A percentile compares a stretch with the other conserved stretches of the same genome.
Evolutionary conservation across 495 filamentous ascomycete species (phyloP).

Genomic region (Physcia stellaris): DNA sequence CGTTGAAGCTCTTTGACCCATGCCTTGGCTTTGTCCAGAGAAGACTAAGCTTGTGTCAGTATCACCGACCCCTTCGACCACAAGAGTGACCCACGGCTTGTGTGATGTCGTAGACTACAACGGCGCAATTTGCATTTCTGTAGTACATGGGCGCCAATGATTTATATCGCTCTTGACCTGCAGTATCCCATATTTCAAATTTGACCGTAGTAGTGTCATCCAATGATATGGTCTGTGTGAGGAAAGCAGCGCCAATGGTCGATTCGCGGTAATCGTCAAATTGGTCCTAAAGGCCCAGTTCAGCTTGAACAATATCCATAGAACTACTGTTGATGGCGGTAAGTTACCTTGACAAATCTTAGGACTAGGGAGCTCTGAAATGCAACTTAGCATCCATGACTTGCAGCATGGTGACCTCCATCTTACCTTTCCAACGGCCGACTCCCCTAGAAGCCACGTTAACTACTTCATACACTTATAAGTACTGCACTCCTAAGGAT

Average conservation of each 20-base stretch:
- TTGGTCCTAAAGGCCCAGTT: conserved; percentile 60
- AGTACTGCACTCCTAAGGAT: conserved; percentile 2
- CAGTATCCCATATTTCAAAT: conserved; percentile 99
- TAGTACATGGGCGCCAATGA: conserved; percentile 99
- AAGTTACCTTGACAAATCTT: conserved; percentile 85
- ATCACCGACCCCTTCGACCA: neutral
- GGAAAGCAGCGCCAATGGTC: conserved; percentile 96
- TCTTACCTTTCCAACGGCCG: conserved; percentile 89
- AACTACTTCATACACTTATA: conserved; percentile 23
- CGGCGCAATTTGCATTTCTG: conserved; percentile 95
- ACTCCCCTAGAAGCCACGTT: conserved; percentile 57
- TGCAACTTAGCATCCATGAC: conserved; percentile 17
- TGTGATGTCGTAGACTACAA: conserved; percentile 98
- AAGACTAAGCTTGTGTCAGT: conserved; percentile 44
- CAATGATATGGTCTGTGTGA: conserved; percentile 95
- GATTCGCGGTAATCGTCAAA: conserved; percentile 99
- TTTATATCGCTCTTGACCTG: conserved; percentile 96
- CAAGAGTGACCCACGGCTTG: conserved; percentile 63
- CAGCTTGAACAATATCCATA: neutral
- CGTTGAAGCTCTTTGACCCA: conserved; percentile 99
- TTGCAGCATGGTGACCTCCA: conserved; percentile 11
- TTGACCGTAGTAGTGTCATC: conserved; percentile 97
- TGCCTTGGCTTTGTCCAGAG: conserved; percentile 93
- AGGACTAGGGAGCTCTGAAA: conserved; percentile 85
- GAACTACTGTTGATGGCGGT: neutral